These are phyloP conservation scores for Gymnopilus junonius DNA, from an alignment of 768 basidiomycete species.

Conservation along the genomic window DNA sequence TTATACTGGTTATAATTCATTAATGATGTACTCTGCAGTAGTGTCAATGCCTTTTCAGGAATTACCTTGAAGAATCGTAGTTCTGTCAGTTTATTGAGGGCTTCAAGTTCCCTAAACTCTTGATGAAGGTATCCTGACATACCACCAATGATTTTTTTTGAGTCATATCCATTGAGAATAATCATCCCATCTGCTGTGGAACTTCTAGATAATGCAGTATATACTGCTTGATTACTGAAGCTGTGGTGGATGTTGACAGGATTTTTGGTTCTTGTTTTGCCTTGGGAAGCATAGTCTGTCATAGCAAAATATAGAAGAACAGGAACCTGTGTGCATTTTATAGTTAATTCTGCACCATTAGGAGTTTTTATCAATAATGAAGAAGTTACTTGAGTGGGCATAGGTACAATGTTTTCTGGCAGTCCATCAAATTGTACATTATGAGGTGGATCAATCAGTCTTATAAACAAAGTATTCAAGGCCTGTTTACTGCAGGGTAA, in stretches of 20 bases:
- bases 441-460: neutral
- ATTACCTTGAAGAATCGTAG: neutral
- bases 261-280: constrained; percentile 31
- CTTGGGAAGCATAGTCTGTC: constrained; percentile 38
- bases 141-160: constrained; percentile 14
- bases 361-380: constrained; percentile 17
- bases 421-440: constrained; percentile 4
- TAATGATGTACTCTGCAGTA: neutral
- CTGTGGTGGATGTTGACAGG: constrained; percentile 28
- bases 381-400: constrained; percentile 8
- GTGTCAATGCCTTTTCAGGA: neutral
- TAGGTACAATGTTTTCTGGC: constrained; percentile 35
- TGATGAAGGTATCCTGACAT: constrained; percentile 17
- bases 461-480: neutral
- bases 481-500: neutral
- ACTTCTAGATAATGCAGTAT: constrained; percentile 35
- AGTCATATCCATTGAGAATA: constrained; percentile 9
- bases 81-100: constrained; percentile 18
- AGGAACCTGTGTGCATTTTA: constrained; percentile 25
- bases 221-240: constrained; percentile 28
- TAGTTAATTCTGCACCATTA: constrained; percentile 16
- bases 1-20: neutral
- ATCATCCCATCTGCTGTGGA: constrained; percentile 21
- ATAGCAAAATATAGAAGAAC: constrained; percentile 34
- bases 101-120: constrained; percentile 22